Evolutionary conservation across 768 basidiomycete species (phyloP).

Genomic region (Amanita pseudoporphyria): DNA sequence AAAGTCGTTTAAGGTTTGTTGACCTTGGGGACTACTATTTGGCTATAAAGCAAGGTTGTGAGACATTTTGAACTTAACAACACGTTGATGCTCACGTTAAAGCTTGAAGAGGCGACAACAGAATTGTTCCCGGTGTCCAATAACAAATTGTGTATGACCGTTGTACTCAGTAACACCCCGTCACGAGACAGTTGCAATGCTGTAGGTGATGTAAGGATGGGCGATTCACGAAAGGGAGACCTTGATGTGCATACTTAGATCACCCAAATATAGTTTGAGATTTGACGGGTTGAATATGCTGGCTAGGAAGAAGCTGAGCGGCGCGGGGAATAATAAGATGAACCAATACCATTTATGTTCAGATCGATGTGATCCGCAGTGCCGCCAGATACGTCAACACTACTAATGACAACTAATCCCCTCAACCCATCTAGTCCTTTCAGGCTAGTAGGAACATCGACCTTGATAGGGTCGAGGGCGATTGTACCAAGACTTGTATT

Average conservation of each 20-base stretch:
- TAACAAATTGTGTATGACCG: conserved; percentile 49
- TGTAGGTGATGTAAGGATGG: conserved; percentile 13
- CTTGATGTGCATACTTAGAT: conserved; percentile 40
- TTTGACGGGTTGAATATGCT: conserved; percentile 61
- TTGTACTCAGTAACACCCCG: conserved; percentile 46
- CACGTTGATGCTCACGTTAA: conserved; percentile 30
- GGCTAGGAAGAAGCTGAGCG: conserved; percentile 23
- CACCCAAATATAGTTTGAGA: conserved; percentile 50
- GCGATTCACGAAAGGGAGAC: not conserved
- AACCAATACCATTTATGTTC: conserved; percentile 40
- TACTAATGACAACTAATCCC: conserved; percentile 41
- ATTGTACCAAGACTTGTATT: conserved; percentile 55
- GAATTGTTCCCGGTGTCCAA: conserved; percentile 54
- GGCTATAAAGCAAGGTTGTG: conserved; percentile 27
- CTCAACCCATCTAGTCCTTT: conserved; percentile 54
- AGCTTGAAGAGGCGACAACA: conserved; percentile 37
- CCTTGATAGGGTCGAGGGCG: conserved; percentile 61
- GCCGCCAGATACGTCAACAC: conserved; percentile 61
- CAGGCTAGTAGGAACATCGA: conserved; percentile 56
- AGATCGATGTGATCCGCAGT: conserved; percentile 48
- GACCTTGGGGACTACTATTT: conserved; percentile 48
- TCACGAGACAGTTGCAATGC: conserved; percentile 48
- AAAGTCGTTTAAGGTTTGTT: conserved; percentile 58
- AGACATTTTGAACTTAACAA: not conserved
- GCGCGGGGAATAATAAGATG: not conserved